phyloP scores from a whole-genome alignment of 805 yeast species.

The Yamadazyma sp. region DNA sequence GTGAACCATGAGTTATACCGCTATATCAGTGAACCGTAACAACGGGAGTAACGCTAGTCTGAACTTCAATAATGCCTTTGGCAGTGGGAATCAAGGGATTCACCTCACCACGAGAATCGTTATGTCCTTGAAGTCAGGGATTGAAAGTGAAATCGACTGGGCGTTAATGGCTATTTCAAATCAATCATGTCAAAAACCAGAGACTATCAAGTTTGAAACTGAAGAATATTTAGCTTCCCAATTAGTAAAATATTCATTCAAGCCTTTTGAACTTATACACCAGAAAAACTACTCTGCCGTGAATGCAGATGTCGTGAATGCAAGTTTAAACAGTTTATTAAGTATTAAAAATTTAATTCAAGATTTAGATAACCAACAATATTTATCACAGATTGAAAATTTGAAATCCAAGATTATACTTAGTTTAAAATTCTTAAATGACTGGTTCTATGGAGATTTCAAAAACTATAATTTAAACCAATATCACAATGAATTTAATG shows the following conservation, averaged over 20 bases:
- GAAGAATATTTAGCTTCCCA: slow-evolving; percentile 43
- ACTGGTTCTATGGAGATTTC: slow-evolving; percentile 26
- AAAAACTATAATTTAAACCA: slow-evolving; percentile 16
- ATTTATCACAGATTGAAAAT: slow-evolving; percentile 53
- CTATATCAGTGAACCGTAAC: slow-evolving; percentile 1
- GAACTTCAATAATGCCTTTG: slow-evolving; percentile 14
- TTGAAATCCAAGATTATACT: slow-evolving; percentile 47
- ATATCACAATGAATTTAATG: slow-evolving; percentile 42
- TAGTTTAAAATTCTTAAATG: slow-evolving; percentile 39
- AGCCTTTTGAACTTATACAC: slow-evolving; percentile 26
- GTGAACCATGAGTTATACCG: slow-evolving; percentile 1
- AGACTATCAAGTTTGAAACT: slow-evolving; percentile 44
- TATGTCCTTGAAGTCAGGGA: slow-evolving; percentile 64
- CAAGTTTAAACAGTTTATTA: slow-evolving; percentile 49
- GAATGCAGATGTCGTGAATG: slow-evolving; percentile 19
- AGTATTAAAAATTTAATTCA: slow-evolving; percentile 80
- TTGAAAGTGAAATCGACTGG: slow-evolving; percentile 69
- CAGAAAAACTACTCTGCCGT: slow-evolving; percentile 16
- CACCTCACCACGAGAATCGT: slow-evolving; percentile 62
- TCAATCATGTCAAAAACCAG: slow-evolving; percentile 50
- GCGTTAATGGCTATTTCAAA: slow-evolving; percentile 55
- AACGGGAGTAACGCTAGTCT: not conserved
- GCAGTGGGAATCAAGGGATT: slow-evolving; percentile 49
- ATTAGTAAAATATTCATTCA: slow-evolving; percentile 32
- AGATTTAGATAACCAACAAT: slow-evolving; percentile 78